phyloP scores from a whole-genome alignment of 169 alveolate genomes.

The Ophryocystis elektroscirrha region DNA sequence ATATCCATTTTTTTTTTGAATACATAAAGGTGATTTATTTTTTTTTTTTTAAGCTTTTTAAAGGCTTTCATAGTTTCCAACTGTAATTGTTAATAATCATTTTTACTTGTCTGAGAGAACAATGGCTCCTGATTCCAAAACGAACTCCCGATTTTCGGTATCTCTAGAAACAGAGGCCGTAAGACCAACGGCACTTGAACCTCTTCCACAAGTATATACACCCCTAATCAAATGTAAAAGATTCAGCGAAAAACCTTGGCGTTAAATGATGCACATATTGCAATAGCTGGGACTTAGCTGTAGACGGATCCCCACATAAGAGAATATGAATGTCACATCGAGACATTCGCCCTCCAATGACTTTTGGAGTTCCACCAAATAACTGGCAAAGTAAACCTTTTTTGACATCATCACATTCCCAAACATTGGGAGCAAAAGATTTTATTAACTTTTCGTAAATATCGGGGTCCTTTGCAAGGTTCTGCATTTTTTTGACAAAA shows the following conservation, averaged over 20 bases:
- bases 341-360: conserved; percentile 14
- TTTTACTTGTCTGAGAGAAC: conserved; percentile 76
- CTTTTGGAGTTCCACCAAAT: conserved; percentile 76
- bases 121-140: conserved; percentile 94
- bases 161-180: conserved; percentile 93
- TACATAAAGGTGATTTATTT: not conserved
- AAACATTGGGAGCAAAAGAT: conserved; percentile 87
- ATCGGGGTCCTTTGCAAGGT: conserved; percentile 52
- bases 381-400: conserved; percentile 79
- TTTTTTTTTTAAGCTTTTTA: not conserved
- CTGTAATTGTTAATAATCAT: not conserved
- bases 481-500: conserved; percentile 39
- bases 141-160: conserved; percentile 75
- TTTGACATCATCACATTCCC: conserved; percentile 82
- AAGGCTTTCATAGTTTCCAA: not conserved
- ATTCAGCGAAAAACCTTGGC: too few relatives aligned
- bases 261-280: conserved; percentile 77
- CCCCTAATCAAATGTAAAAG: too few relatives aligned
- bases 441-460: conserved; percentile 67
- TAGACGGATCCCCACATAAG: conserved; percentile 97
- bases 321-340: conserved; percentile 84
- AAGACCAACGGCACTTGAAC: conserved; percentile 86
- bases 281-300: conserved; percentile 92
- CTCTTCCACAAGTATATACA: conserved; percentile 86
- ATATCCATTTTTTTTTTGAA: not conserved